phyloP scores from a whole-genome alignment of 2,329 filamentous ascomycete genomes.

The Pseudogymnoascus sp. region DNA sequence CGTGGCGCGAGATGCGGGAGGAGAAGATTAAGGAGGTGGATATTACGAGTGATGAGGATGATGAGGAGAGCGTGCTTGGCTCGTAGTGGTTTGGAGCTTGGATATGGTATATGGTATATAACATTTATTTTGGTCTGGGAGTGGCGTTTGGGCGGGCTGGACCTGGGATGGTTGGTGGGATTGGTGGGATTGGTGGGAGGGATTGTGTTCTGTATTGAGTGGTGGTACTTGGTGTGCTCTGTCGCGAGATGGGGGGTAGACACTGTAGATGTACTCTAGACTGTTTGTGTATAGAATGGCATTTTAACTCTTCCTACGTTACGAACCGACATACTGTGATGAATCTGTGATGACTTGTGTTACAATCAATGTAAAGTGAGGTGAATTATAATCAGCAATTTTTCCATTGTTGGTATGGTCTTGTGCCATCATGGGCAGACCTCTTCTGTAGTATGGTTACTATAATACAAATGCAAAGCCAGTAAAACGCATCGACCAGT shows the following conservation, averaged over 20 bases:
- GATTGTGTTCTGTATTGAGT: neutral
- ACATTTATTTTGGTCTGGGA: neutral
- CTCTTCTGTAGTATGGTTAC: neutral
- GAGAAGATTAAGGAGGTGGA: slow-evolving; percentile 54
- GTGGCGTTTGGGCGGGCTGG: neutral
- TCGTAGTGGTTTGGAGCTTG: neutral
- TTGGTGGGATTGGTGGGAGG: neutral
- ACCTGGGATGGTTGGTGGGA: neutral
- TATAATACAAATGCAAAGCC: neutral
- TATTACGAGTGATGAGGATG: slow-evolving; percentile 35
- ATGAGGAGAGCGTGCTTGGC: slow-evolving; percentile 19
- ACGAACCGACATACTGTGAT: neutral
- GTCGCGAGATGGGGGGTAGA: neutral
- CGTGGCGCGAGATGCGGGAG: slow-evolving; percentile 87
- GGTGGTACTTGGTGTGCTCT: neutral
- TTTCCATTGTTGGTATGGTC: neutral
- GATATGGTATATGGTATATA: neutral
- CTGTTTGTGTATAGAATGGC: neutral
- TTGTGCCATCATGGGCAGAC: neutral
- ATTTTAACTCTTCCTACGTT: neutral
- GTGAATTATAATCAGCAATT: neutral
- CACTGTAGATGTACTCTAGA: slow-evolving; percentile 5
- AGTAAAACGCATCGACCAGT: neutral
- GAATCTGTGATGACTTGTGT: neutral
- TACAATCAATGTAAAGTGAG: too few species aligned